Conservation (phyloP, 192 early-diverging fungal species). For the Dispira simplex region DNA sequence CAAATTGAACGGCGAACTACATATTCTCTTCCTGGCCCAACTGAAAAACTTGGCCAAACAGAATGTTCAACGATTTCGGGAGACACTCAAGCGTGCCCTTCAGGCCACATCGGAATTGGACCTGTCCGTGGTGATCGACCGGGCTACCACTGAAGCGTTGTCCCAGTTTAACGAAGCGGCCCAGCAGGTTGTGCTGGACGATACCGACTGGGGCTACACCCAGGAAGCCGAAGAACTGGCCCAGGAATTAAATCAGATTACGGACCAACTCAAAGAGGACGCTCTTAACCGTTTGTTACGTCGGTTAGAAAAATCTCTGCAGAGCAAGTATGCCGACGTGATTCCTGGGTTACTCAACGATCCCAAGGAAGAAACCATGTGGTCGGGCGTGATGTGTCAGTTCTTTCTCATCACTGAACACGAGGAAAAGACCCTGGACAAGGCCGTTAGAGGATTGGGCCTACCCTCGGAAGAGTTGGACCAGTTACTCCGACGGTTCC, state of each 20-base stretch:
- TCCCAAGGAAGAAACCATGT: slow-evolving; percentile 45
- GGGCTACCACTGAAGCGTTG: slow-evolving; percentile 24
- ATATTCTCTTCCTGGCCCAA: slow-evolving; percentile 70
- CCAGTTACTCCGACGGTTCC: slow-evolving; percentile 30
- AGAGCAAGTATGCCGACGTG: slow-evolving; percentile 48
- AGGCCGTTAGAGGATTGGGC: slow-evolving; percentile 27
- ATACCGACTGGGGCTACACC: slow-evolving; percentile 53
- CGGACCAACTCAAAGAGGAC: slow-evolving; percentile 38
- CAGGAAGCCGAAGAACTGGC: slow-evolving; percentile 38
- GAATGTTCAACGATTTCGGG: slow-evolving; percentile 50
- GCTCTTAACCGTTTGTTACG: slow-evolving; percentile 42
- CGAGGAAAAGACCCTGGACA: slow-evolving; percentile 30
- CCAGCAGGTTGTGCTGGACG: slow-evolving; percentile 38
- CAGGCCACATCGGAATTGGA: slow-evolving; percentile 18
- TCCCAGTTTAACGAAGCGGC: slow-evolving; percentile 34
- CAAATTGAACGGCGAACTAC: slow-evolving; percentile 58
- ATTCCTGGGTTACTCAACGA: slow-evolving; percentile 54
- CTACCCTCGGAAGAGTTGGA: slow-evolving; percentile 31
- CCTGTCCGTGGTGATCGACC: slow-evolving; percentile 45
- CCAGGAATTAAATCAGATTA: slow-evolving; percentile 43
- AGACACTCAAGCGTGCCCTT: slow-evolving; percentile 31
- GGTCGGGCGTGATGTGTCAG: slow-evolving; percentile 43
- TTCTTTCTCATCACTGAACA: slow-evolving; percentile 41
- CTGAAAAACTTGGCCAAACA: slow-evolving; percentile 73
- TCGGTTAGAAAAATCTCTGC: slow-evolving; percentile 10